Conservation (phyloP, 1,284 basidiomycete species). For the Boletus calvinii region DNA sequence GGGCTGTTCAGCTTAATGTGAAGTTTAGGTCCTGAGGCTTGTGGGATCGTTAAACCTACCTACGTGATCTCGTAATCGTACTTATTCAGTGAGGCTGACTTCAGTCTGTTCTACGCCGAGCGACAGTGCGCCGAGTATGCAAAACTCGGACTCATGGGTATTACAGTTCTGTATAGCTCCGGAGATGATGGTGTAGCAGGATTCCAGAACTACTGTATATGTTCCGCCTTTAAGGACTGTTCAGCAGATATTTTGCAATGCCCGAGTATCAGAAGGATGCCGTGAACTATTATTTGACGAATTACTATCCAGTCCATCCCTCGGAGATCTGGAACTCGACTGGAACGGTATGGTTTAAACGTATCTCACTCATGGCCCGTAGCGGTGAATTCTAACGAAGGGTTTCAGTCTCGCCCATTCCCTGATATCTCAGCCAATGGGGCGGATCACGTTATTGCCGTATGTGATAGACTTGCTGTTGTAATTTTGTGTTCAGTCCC, state of each 20-base stretch:
- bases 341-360: conserved; percentile 21
- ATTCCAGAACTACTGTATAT: too few relatives aligned
- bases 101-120: conserved; percentile 44
- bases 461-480: background rate
- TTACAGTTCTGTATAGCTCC: conserved; percentile 50
- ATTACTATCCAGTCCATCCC: conserved; percentile 28
- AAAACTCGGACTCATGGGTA: conserved; percentile 46
- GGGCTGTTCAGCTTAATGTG: too few relatives aligned
- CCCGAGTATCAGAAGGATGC: conserved; percentile 38
- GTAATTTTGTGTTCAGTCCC: too few relatives aligned
- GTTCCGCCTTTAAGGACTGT: conserved; percentile 27
- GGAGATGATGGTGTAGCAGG: conserved; percentile 46
- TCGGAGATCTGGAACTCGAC: conserved; percentile 43
- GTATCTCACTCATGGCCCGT: background rate
- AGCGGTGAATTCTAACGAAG: too few relatives aligned
- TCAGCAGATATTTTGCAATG: conserved; percentile 36
- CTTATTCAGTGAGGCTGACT: conserved; percentile 44
- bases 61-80: conserved; percentile 58
- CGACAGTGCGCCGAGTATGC: conserved; percentile 60
- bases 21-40: conserved; percentile 37
- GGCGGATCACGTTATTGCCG: conserved; percentile 34
- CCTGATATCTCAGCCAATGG: conserved; percentile 42
- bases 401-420: conserved; percentile 37
- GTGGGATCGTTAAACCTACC: conserved; percentile 49
- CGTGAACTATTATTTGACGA: conserved; percentile 21